These are phyloP conservation scores for Nigrograna mackinnonii DNA, from an alignment of 2,329 filamentous ascomycete genomes.

Conservation along the genomic window DNA sequence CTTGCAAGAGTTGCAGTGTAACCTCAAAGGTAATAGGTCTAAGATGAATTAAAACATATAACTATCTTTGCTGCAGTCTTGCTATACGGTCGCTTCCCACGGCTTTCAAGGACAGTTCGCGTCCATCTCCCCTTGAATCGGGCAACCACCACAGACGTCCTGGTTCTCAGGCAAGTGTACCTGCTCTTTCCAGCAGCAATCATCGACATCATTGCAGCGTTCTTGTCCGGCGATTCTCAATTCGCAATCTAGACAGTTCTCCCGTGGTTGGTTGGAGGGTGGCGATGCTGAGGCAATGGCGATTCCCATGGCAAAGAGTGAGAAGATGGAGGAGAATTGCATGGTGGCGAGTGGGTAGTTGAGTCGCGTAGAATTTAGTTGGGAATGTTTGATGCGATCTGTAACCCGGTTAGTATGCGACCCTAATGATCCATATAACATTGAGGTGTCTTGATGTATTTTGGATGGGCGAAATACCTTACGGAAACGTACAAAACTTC, in stretches of 20 bases:
- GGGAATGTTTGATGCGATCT: background rate
- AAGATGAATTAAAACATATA: too few relatives aligned
- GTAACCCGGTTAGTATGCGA: background rate
- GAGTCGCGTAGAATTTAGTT: too few relatives aligned
- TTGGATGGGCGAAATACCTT: background rate
- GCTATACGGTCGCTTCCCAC: background rate
- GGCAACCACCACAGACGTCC: background rate
- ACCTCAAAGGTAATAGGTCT: too few relatives aligned
- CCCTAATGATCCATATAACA: background rate
- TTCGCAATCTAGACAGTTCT: background rate
- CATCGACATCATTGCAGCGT: background rate
- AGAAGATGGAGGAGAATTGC: background rate
- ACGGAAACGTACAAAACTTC: background rate
- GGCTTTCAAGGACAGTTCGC: background rate
- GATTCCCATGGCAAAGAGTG: background rate
- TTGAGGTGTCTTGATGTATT: background rate
- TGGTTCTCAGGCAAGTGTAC: background rate
- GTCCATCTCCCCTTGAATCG: background rate
- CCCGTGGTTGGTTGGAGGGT: background rate
- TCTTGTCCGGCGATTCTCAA: background rate
- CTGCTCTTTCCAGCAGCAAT: background rate
- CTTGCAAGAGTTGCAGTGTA: too few relatives aligned
- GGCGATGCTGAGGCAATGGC: background rate
- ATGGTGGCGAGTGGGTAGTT: background rate
- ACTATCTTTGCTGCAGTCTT: too few relatives aligned